Evolutionary conservation across 2,329 filamentous ascomycete genomes (phyloP), one percentile per base, ranked within the genome.

Genomic region (Aspergillus sergii): DNA sequence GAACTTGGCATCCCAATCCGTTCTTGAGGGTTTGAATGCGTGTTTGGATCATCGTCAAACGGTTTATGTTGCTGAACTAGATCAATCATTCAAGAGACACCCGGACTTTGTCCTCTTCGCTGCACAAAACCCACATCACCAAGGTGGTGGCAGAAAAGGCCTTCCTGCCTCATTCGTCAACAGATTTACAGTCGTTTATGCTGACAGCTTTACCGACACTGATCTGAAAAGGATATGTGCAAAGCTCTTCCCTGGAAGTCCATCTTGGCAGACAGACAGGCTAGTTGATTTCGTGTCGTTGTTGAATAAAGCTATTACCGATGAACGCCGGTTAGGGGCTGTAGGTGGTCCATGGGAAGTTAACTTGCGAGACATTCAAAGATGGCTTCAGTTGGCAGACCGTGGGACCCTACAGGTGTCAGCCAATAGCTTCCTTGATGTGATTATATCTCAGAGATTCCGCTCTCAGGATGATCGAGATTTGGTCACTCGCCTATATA

Each of bases 1-100:
- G 95, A 99, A 99, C 72, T 81, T 99, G 66, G 95, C 96, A 1
- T 98, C 94, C 0, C 95, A 99, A 75, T 96, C 94, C 5, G 94
- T 99, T 2, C 86, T 99, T 1, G 95, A 99, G 80, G 96, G 95
- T 66, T 82, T 99, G 36, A 99, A 99, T 70, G 94, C 95, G 26
- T 98, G 95, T 80, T 85, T 99, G 34, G 95, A 99, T 77, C 96
- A 99, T 76, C 89, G 96, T 78, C 94, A 95, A 63, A 92, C 97
- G 76, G 92, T 97, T 0, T 99, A 97, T 74, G 89, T 99, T 63
- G 93, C 95, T 0, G 96, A 99, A 74, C 85, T 99, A 14, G 94
- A 97, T 72, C 94, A 96, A 72, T 93, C 93, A 3, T 99, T 99
- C 79, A 90, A 91, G 71, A 89, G 93, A 28, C 94, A 99, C 75